phyloP scores from a whole-genome alignment of 2,329 filamentous ascomycete genomes.

The Colletotrichum chrysophilum region DNA sequence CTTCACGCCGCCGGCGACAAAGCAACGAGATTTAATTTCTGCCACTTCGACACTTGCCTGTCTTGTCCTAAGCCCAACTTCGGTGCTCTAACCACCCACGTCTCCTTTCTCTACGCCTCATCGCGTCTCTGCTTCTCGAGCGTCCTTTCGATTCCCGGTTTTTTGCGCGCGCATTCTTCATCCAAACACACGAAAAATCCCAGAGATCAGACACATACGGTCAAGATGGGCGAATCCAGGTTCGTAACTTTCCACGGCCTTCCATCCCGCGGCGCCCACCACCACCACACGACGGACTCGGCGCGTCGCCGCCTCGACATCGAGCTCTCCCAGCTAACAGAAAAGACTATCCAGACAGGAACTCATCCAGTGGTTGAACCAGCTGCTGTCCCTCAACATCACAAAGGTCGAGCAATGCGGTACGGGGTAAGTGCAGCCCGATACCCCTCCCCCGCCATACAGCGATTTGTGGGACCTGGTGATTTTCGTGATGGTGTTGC shows the following conservation, averaged over 20 bases:
- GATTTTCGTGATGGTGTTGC: constrained; percentile 17
- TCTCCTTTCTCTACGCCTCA: constrained; percentile 12
- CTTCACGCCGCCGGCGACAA: constrained; percentile 25
- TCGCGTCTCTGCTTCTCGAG: constrained; percentile 11
- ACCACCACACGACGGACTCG: neutral
- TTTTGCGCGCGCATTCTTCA: constrained; percentile 1
- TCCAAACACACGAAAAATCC: neutral
- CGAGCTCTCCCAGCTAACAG: constrained; percentile 21
- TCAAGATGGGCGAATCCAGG: constrained; percentile 70
- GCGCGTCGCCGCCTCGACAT: neutral
- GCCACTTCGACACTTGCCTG: constrained; percentile 11
- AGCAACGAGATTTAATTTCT: constrained; percentile 29
- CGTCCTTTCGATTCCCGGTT: constrained; percentile 10
- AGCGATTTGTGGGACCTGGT: constrained; percentile 17
- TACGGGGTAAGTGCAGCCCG: constrained; percentile 75
- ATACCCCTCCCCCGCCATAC: constrained; percentile 36
- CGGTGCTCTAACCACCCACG: neutral
- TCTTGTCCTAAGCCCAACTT: constrained; percentile 11
- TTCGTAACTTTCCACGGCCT: constrained; percentile 30
- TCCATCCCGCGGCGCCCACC: neutral
- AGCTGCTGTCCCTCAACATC: constrained; percentile 95
- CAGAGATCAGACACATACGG: constrained; percentile 3
- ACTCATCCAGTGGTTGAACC: constrained; percentile 95
- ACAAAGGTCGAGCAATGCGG: constrained; percentile 99
- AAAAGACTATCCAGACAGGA: constrained; percentile 74